Conservation (phyloP, 2,329 filamentous ascomycete genomes). For the Fusarium solani-melongenae region DNA sequence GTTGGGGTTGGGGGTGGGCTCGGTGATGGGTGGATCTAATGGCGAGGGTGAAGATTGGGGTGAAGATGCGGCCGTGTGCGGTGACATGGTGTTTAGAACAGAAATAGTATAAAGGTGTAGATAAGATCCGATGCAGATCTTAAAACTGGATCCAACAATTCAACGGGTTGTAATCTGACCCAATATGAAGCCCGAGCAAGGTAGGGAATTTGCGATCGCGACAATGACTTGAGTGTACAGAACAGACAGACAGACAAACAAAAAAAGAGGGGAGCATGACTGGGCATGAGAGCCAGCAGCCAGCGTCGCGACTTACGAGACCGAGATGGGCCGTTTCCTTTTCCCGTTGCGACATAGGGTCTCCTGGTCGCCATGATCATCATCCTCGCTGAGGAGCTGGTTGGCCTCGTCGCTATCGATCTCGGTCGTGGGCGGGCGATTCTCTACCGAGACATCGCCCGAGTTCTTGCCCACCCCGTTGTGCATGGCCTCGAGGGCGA, state of each 20-base stretch:
- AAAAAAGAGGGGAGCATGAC: background rate
- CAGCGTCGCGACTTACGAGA: slow-evolving; percentile 59
- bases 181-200: slow-evolving; percentile 11
- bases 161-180: slow-evolving; percentile 3
- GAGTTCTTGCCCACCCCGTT: slow-evolving; percentile 41
- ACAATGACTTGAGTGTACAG: slow-evolving; percentile 21
- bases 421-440: slow-evolving; percentile 49
- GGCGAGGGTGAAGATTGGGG: slow-evolving; percentile 31
- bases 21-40: slow-evolving; percentile 4
- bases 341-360: slow-evolving; percentile 55
- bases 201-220: slow-evolving; percentile 2
- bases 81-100: slow-evolving; percentile 35
- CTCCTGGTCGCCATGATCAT: slow-evolving; percentile 58
- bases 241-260: background rate
- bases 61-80: slow-evolving; percentile 23
- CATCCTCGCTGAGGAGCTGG: slow-evolving; percentile 52
- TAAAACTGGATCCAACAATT: slow-evolving; percentile 13
- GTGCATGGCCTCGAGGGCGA: slow-evolving; percentile 34
- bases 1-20: slow-evolving; percentile 22
- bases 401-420: slow-evolving; percentile 60
- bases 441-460: slow-evolving; percentile 45
- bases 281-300: background rate
- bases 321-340: slow-evolving; percentile 70
- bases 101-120: slow-evolving; percentile 29
- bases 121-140: slow-evolving; percentile 36